These are phyloP conservation scores for Cryptococcus sp. DNA, from an alignment of 1,284 basidiomycete genomes.

Conservation along the genomic window DNA sequence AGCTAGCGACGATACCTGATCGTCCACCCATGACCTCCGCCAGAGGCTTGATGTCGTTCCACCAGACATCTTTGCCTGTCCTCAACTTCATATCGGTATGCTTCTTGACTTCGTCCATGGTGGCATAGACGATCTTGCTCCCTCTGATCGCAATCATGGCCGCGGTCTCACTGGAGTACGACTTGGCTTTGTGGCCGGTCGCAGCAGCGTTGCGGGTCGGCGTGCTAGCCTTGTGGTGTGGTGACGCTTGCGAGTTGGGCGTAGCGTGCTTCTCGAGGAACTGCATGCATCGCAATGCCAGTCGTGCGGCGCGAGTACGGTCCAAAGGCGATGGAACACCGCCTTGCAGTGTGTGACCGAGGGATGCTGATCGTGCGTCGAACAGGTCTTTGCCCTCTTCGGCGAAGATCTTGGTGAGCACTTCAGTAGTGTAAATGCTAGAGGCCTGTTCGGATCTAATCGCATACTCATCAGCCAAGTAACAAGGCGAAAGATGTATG, in stretches of 20 bases:
- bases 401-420: constrained; percentile 90
- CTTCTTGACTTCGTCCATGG: constrained; percentile 76
- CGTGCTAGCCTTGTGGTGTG: constrained; percentile 1
- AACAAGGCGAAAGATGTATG: not conserved
- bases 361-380: constrained; percentile 87
- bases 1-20: constrained; percentile 35
- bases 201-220: not conserved
- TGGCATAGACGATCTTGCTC: constrained; percentile 75
- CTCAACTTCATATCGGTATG: constrained; percentile 90
- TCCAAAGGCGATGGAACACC: constrained; percentile 93
- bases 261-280: constrained; percentile 85
- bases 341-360: constrained; percentile 96
- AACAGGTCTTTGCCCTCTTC: constrained; percentile 92
- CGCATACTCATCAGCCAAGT: not conserved
- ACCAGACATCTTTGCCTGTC: constrained; percentile 79
- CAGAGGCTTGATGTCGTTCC: constrained; percentile 69
- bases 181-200: constrained; percentile 13
- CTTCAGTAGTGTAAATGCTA: constrained; percentile 84
- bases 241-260: constrained; percentile 38
- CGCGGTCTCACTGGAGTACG: constrained; percentile 59
- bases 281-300: constrained; percentile 88
- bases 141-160: constrained; percentile 90
- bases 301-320: constrained; percentile 83
- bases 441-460: constrained; percentile 83
- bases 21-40: constrained; percentile 66